Conservation (phyloP, 2,329 filamentous ascomycete species). For the Aspergillus phoenicis region DNA sequence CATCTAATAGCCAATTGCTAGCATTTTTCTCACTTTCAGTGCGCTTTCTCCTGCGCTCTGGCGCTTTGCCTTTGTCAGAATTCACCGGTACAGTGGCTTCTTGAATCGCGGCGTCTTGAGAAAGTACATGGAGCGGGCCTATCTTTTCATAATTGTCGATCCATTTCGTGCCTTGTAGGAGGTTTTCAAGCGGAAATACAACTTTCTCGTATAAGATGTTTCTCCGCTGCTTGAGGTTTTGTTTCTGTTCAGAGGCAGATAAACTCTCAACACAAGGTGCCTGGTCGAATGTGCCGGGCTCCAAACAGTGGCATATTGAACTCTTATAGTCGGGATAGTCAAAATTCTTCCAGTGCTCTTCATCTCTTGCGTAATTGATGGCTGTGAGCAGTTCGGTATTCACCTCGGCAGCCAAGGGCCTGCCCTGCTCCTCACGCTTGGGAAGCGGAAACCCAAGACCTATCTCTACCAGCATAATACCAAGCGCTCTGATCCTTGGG, state of each 20-base stretch:
- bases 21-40: too few relatives aligned
- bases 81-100: background rate
- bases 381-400: background rate
- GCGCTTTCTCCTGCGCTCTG: too few relatives aligned
- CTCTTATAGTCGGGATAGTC: background rate
- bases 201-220: slow-evolving; percentile 2
- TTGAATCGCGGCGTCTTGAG: too few relatives aligned
- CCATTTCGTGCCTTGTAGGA: slow-evolving; percentile 7
- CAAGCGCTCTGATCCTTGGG: slow-evolving; percentile 4
- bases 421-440: background rate
- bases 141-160: background rate
- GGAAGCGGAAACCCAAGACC: background rate
- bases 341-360: background rate
- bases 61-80: background rate
- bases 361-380: background rate
- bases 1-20: too few relatives aligned
- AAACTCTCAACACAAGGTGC: background rate
- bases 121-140: background rate
- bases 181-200: slow-evolving; percentile 4
- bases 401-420: background rate
- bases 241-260: background rate
- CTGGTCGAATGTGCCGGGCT: background rate
- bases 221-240: background rate
- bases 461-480: slow-evolving; percentile 8
- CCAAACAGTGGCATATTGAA: background rate